These are phyloP conservation scores for Penicillium crustosum DNA, from an alignment of 2,329 filamentous ascomycete genomes.

Conservation along the genomic window DNA sequence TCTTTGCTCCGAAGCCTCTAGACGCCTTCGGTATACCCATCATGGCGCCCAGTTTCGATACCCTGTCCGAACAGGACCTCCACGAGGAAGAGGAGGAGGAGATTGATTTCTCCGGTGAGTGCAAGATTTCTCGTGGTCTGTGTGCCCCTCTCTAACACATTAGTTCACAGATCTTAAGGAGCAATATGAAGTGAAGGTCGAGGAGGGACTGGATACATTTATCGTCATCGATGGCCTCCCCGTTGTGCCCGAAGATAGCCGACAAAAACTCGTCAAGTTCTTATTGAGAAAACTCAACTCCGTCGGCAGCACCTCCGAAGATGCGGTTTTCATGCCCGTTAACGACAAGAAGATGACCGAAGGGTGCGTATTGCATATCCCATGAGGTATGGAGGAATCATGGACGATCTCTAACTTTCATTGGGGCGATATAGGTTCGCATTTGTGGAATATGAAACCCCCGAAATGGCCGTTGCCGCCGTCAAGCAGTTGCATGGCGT, in stretches of 20 bases:
- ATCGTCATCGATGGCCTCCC: conserved; percentile 95
- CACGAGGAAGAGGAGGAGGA: conserved; percentile 89
- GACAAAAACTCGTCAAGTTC: conserved; percentile 94
- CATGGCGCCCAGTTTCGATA: conserved; percentile 94
- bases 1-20: conserved; percentile 20
- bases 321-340: conserved; percentile 90
- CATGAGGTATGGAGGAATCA: neutral
- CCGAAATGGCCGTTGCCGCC: conserved; percentile 84
- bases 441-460: conserved; percentile 92
- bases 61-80: conserved; percentile 86
- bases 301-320: conserved; percentile 81
- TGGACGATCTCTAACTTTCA: conserved; percentile 7
- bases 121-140: conserved; percentile 19
- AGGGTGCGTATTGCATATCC: conserved; percentile 59
- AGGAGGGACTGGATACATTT: conserved; percentile 94
- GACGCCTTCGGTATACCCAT: conserved; percentile 41
- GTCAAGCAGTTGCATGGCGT: conserved; percentile 84
- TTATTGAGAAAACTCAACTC: conserved; percentile 87
- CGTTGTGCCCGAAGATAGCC: conserved; percentile 82
- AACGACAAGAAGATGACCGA: conserved; percentile 82
- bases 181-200: conserved; percentile 92
- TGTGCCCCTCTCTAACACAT: conserved; percentile 31
- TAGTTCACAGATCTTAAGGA: conserved; percentile 70
- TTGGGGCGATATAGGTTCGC: conserved; percentile 67
- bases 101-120: conserved; percentile 76